Percentiles rank a stretch among this genome's conserved stretches.
Evolutionary conservation across 495 filamentous ascomycete genomes (phyloP).

Genomic region (Aspergillus wentii): DNA sequence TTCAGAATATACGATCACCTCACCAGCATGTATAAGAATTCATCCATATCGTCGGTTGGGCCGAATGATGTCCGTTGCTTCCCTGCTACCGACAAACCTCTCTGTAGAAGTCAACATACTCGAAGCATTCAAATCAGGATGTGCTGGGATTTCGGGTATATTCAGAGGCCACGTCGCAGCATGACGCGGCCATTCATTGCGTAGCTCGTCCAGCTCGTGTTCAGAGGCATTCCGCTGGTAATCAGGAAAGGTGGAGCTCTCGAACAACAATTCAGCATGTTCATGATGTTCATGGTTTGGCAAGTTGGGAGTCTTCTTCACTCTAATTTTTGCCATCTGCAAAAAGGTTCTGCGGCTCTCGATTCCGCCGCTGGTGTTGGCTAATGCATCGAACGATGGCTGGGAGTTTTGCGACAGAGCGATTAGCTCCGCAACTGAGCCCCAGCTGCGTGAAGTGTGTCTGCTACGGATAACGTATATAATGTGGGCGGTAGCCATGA

Average conservation of each 20-base stretch:
- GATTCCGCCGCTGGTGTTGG: slow-evolving; percentile 5
- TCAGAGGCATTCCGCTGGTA: background rate
- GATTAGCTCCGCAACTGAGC: slow-evolving; percentile 7
- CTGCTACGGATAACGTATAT: slow-evolving; percentile 3
- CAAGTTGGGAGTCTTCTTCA: background rate
- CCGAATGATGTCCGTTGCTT: too few relatives aligned
- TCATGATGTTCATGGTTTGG: slow-evolving; percentile 2
- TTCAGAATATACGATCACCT: too few relatives aligned
- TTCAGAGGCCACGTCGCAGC: slow-evolving; percentile 6
- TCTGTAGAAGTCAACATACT: too few relatives aligned
- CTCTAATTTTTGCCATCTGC: slow-evolving; percentile 6
- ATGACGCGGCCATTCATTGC: background rate
- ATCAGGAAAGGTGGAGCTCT: background rate
- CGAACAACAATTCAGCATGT: slow-evolving; percentile 9
- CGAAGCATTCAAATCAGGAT: too few relatives aligned
- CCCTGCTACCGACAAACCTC: too few relatives aligned
- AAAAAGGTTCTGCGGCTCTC: slow-evolving; percentile 5
- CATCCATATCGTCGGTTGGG: too few relatives aligned
- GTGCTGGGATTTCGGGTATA: too few relatives aligned
- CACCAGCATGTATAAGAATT: too few relatives aligned
- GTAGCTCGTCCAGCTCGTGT: background rate
- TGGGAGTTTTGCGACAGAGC: slow-evolving; percentile 11
- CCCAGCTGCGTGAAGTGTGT: slow-evolving; percentile 9
- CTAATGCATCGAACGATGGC: slow-evolving; percentile 1
- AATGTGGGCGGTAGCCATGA: too few relatives aligned